These are phyloP conservation scores for Apiotrichum sp. DNA, from an alignment of 1,284 basidiomycete species.

Conservation along the genomic window DNA sequence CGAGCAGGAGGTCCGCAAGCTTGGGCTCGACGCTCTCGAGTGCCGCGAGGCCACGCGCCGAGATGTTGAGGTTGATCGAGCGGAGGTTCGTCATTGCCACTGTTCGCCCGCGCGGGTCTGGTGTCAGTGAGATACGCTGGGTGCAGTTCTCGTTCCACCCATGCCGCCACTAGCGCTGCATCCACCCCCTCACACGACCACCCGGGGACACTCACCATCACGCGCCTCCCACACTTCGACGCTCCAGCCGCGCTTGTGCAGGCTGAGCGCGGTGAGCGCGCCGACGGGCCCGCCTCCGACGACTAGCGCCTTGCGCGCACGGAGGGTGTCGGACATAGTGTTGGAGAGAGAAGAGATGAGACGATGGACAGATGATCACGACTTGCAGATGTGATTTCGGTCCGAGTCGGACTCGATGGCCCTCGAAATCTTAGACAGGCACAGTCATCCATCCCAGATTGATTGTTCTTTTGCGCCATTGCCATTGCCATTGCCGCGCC, in stretches of 20 bases:
- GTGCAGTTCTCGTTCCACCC: too few species aligned
- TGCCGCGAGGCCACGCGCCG: constrained; percentile 83
- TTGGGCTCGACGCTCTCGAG: constrained; percentile 70
- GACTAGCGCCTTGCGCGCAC: constrained; percentile 47
- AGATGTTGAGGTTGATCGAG: constrained; percentile 95
- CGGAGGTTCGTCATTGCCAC: constrained; percentile 50
- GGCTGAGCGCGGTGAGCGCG: constrained; percentile 77
- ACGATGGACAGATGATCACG: not conserved
- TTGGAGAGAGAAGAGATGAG: not conserved
- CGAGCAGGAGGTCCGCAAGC: constrained; percentile 66
- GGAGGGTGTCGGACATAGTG: not conserved
- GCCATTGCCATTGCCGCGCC: too few species aligned
- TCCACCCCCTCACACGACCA: too few species aligned
- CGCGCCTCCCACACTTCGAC: constrained; percentile 87
- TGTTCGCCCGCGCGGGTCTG: constrained; percentile 41
- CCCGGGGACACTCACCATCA: constrained; percentile 56
- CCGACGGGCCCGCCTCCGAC: constrained; percentile 91
- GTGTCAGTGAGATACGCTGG: too few species aligned
- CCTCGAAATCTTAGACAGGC: too few species aligned
- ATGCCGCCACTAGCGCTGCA: too few species aligned
- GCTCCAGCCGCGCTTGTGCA: constrained; percentile 80
- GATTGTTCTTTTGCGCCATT: too few species aligned
- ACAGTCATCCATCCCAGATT: too few species aligned
- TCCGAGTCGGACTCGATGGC: not conserved
- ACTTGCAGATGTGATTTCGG: not conserved